These are phyloP conservation scores for Artemisia argyi DNA, from an alignment of 129 eudicot species.

Conservation along the genomic window DNA sequence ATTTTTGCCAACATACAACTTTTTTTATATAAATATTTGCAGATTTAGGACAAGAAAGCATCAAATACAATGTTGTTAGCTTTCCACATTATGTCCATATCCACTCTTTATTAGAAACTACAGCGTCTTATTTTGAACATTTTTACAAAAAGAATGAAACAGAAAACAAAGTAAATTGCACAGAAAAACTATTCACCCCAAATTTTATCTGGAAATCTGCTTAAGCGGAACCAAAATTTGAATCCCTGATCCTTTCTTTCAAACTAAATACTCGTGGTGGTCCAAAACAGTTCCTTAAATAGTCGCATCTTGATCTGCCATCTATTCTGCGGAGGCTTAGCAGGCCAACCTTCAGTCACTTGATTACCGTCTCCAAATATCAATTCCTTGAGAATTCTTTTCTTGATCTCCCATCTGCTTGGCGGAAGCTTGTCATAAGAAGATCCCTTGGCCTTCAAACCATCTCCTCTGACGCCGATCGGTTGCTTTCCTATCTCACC, in stretches of 20 bases:
- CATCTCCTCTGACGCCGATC: slow-evolving; percentile 4
- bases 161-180: neutral
- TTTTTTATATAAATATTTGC: too few species aligned
- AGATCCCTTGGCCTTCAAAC: too few species aligned
- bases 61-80: too few species aligned
- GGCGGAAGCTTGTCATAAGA: slow-evolving; percentile 32
- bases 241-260: neutral
- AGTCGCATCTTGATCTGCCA: slow-evolving; percentile 23
- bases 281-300: neutral
- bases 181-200: neutral
- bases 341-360: neutral
- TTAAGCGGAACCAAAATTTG: neutral
- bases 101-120: too few species aligned
- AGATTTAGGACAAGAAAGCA: too few species aligned
- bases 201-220: neutral
- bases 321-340: slow-evolving; percentile 7
- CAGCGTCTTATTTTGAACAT: too few species aligned
- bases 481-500: slow-evolving; percentile 23
- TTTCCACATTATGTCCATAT: too few species aligned
- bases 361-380: slow-evolving; percentile 18
- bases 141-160: neutral
- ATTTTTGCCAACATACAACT: too few species aligned
- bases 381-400: slow-evolving; percentile 22
- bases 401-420: slow-evolving; percentile 22
- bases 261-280: neutral